Evolutionary conservation across 148 eudicot genomes (phyloP).

Genomic region (Rhododendron ferrugineum): DNA sequence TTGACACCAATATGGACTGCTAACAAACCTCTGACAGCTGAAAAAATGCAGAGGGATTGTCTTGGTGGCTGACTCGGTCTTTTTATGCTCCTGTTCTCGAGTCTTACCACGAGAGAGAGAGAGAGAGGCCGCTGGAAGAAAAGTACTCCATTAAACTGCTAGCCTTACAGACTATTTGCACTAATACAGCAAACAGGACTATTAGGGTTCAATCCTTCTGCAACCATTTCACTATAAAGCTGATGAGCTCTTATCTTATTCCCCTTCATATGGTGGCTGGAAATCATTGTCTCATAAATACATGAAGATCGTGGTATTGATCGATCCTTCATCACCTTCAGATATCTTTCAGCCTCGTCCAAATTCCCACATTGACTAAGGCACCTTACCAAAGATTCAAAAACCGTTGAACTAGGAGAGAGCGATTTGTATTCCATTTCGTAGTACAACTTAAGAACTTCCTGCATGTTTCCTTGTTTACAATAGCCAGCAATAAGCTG

Average conservation of each 20-base stretch:
- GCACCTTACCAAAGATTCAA: slow-evolving; percentile 35
- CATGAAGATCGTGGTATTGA: slow-evolving; percentile 25
- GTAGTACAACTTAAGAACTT: slow-evolving; percentile 56
- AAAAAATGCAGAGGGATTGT: background rate
- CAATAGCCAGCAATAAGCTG: slow-evolving; percentile 61
- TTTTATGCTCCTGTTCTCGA: background rate
- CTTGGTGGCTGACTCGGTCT: background rate
- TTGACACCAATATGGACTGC: background rate
- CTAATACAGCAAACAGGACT: background rate
- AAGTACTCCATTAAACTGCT: background rate
- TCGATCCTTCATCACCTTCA: slow-evolving; percentile 49
- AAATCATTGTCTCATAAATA: slow-evolving; percentile 40
- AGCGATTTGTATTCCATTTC: slow-evolving; percentile 68
- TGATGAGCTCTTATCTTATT: slow-evolving; percentile 33
- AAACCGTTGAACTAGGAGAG: slow-evolving; percentile 37
- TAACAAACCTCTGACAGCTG: background rate
- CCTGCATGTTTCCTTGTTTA: slow-evolving; percentile 43
- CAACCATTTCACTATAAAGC: slow-evolving; percentile 38
- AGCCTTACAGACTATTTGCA: background rate
- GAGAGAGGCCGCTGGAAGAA: background rate
- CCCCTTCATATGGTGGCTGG: slow-evolving; percentile 31
- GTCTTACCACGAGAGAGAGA: background rate
- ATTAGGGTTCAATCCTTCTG: slow-evolving; percentile 19
- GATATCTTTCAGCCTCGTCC: slow-evolving; percentile 58
- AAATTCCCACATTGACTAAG: slow-evolving; percentile 39